These are phyloP conservation scores for Paraurostyla sp. DNA, from an alignment of 73 alveolate species.

Conservation along the genomic window DNA sequence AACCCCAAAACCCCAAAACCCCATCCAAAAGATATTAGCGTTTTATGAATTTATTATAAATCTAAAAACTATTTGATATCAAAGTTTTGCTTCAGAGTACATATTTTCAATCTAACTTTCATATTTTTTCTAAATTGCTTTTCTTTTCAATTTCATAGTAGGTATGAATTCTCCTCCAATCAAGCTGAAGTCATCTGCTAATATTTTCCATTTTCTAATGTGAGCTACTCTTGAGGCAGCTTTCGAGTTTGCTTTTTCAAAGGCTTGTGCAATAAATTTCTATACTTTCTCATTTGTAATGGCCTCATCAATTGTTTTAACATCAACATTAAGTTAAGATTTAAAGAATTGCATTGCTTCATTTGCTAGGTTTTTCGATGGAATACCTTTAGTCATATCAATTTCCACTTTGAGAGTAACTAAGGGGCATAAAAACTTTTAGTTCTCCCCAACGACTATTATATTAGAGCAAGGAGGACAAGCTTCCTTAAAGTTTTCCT, in stretches of 20 bases:
- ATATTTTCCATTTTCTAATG: constrained; percentile 44
- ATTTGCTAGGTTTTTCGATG: background rate
- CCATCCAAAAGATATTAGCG: no score
- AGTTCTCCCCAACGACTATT: constrained; percentile 78
- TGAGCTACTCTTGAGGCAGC: constrained; percentile 64
- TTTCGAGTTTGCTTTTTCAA: constrained; percentile 50
- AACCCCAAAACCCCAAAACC: no score
- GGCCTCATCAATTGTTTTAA: constrained; percentile 33
- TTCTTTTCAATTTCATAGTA: constrained; percentile 67
- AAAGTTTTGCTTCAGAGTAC: constrained; percentile 5
- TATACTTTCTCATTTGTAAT: constrained; percentile 8
- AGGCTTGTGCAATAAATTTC: background rate
- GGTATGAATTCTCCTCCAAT: constrained; percentile 76
- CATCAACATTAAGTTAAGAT: background rate
- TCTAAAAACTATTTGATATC: no score
- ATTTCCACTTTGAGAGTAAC: constrained; percentile 69
- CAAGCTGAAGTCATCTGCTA: constrained; percentile 63
- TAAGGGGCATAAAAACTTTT: constrained; percentile 59
- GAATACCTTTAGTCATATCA: constrained; percentile 40
- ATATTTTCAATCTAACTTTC: constrained; percentile 5
- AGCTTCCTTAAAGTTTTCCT: constrained; percentile 53
- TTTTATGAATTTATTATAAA: no score
- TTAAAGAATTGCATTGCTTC: constrained; percentile 41
- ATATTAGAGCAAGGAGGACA: constrained; percentile 69
- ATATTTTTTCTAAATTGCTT: constrained; percentile 45